These are phyloP conservation scores for Vaccinium vitisidaea DNA, from an alignment of 148 eudicot genomes.

Conservation along the genomic window DNA sequence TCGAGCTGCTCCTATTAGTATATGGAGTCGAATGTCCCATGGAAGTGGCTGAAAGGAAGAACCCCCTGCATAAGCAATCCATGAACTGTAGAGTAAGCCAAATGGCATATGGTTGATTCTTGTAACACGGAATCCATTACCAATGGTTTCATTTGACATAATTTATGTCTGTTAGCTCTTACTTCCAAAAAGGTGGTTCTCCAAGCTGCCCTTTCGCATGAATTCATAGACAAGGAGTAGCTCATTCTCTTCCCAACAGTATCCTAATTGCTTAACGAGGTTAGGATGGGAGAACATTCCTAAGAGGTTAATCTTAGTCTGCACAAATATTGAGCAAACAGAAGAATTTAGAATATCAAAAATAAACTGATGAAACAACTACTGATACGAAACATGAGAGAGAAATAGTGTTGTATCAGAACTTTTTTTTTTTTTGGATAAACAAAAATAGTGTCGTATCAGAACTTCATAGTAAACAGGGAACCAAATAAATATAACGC, in stretches of 20 bases:
- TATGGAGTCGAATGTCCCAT: conserved; percentile 74
- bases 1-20: conserved; percentile 78
- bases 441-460: neutral
- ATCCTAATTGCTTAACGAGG: conserved; percentile 74
- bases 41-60: conserved; percentile 78
- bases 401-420: neutral
- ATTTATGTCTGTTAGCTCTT: conserved; percentile 30
- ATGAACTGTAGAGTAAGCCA: neutral
- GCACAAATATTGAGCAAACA: conserved; percentile 11
- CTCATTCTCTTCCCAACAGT: conserved; percentile 74
- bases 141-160: too few species aligned
- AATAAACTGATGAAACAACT: too few species aligned
- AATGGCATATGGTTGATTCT: neutral
- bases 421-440: neutral
- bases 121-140: too few species aligned
- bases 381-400: too few species aligned
- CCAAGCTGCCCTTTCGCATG: conserved; percentile 80
- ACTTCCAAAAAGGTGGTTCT: conserved; percentile 85
- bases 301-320: conserved; percentile 77
- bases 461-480: neutral
- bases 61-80: conserved; percentile 45
- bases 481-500: neutral
- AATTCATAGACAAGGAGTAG: conserved; percentile 78
- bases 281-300: conserved; percentile 89
- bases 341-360: too few species aligned